Base-by-base conservation (phyloP, 495 filamentous ascomycete species). In the Podospora appendiculata region DNA sequence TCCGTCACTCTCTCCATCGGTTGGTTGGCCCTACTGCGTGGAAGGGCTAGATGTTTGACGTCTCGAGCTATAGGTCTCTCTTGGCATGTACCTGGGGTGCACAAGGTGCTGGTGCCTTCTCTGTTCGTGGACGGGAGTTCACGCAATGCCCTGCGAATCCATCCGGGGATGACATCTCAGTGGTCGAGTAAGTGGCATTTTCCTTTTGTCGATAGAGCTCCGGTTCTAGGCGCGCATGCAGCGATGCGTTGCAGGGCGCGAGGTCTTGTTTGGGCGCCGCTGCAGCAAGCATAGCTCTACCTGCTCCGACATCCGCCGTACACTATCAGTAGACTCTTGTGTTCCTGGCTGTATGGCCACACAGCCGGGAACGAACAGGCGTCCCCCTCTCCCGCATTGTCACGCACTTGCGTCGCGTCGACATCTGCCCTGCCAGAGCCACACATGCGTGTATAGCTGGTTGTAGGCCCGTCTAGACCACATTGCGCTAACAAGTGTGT, bases 11-110 rank as follows among this genome's bases (percentile, higher is more conserved):
- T 25, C 25, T 25, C 5, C 25, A 25, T 25, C 25, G 25, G 25
- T 25, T 25, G 25, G 25, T 25, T 25, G 25, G 25, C 25, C 25
- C 2, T 25, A 5, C 25, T 25, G 25, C 5, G 25, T 25, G 25
- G 25, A 25, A 25, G 25, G 25, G 25, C 25, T 25, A 17, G 6
- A 40, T 45, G 35, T 32, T 35, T 51, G 54, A 44, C 50, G 47
- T 25, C 49, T 41, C n/a, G n/a, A 50, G 44, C 51, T 40, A 16
- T 38, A 87, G 83, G 41, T 71, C 75, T 19, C 62, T 83, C 18
- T 66, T 84, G 42, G 73, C 75, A 49, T 88, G 85, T 65, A 86
- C 85, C 50, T 89, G 85, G 85, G 84, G 85, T 45, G 63, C 75
- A 45, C 65, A 74, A 39, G 85, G 85, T 35, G 84, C 82, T 13